Evolutionary conservation across 768 basidiomycete species (phyloP), one percentile per base, ranked within the genome.

Genomic region (Russula olivacea): DNA sequence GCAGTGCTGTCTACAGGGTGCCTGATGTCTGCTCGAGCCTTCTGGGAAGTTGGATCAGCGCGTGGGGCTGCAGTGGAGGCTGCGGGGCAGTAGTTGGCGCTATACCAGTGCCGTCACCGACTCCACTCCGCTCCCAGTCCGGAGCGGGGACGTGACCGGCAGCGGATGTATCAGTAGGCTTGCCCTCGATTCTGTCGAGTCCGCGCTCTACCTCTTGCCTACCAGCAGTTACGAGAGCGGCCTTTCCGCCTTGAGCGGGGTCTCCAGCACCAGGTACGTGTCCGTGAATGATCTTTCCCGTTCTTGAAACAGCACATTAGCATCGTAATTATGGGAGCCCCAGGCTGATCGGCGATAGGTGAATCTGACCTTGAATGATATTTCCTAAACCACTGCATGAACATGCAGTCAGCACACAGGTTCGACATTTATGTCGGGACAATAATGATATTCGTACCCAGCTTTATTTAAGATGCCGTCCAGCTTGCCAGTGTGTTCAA

Each of bases 131-230:
- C 17, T 28, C 14, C 21, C 4, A 10, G 15, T n/a, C 50, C 5
- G 14, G 38, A 38, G 38, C 38, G 15, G 43, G 32, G 8, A 32
- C 12, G 12, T 21, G 1, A 2, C 4, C n/a, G 10, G 34, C 23
- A 11, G 21, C 21, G 7, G 55, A n/a, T n/a, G 43, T 30, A 19
- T 6, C 14, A 19, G n/a, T 12, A 15, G 32, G 4, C 52, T 48
- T 63, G 4, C 51, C 43, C 34, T 58, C 47, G 25, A 63, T 9
- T 49, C 48, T 63, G n/a, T 28, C 7, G 19, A 58, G 58, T 34
- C 57, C 62, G 10, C 45, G 57, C 45, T 48, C 28, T 8, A 58
- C 25, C 52, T 49, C 45, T 0, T 52, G 52, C 48, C 47, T 63
- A 9, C 45, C 62, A 19, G 57, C 52, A 11, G 51, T 25, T 14